phyloP scores from a whole-genome alignment of 2,329 filamentous ascomycete genomes.

The Botryotinia convoluta region DNA sequence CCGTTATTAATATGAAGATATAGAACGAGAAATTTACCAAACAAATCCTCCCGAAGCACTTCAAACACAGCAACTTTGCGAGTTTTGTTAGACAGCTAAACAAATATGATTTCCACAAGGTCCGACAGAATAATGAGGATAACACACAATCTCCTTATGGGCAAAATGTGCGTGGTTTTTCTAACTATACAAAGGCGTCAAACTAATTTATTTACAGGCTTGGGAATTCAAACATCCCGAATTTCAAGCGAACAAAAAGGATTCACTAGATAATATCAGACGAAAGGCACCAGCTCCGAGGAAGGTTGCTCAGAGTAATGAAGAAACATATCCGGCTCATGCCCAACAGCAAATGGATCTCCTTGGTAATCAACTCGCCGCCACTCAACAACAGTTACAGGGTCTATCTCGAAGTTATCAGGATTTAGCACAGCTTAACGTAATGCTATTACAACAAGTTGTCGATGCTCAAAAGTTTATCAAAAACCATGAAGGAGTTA shows the following conservation, averaged over 20 bases:
- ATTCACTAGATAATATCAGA: conserved; percentile 93
- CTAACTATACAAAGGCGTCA: not conserved
- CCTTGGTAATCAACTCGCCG: conserved; percentile 81
- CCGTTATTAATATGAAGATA: conserved; percentile 22
- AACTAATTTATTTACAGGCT: conserved; percentile 52
- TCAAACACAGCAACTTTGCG: conserved; percentile 98
- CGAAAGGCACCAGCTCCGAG: conserved; percentile 90
- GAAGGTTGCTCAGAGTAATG: conserved; percentile 61
- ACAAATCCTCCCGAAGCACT: conserved; percentile 93
- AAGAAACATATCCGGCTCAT: conserved; percentile 65
- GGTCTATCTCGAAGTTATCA: conserved; percentile 80
- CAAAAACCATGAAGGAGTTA: conserved; percentile 67
- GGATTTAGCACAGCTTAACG: conserved; percentile 66
- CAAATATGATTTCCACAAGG: conserved; percentile 99
- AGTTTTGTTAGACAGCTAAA: conserved; percentile 95
- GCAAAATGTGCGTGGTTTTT: conserved; percentile 58
- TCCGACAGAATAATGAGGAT: conserved; percentile 86
- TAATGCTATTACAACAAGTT: conserved; percentile 60
- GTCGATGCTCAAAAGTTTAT: conserved; percentile 59
- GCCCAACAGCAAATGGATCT: conserved; percentile 75
- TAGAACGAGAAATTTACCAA: conserved; percentile 99
- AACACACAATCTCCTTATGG: conserved; percentile 79
- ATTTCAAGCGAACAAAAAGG: conserved; percentile 93
- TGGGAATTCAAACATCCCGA: conserved; percentile 99
- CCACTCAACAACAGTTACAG: conserved; percentile 90